These are phyloP conservation scores for Gyromitra esculenta DNA, from an alignment of 2,329 filamentous ascomycete genomes.

Conservation along the genomic window DNA sequence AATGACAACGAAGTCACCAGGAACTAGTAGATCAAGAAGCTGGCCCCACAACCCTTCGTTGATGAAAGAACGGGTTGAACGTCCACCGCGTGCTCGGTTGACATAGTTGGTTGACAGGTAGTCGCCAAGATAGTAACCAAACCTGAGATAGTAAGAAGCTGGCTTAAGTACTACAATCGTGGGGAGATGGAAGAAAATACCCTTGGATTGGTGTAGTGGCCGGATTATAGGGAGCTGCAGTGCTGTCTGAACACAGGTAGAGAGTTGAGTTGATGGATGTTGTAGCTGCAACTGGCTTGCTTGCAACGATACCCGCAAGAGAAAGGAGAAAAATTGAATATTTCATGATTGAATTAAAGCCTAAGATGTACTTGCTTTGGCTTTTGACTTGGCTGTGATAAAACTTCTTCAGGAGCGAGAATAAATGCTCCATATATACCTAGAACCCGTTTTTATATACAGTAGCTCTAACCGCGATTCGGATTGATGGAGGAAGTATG, in stretches of 20 bases:
- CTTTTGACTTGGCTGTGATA: not conserved
- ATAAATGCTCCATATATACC: not conserved
- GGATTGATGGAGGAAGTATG: slow-evolving; percentile 1
- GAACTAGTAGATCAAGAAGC: slow-evolving; percentile 66
- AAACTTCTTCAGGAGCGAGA: not conserved
- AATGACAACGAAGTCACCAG: slow-evolving; percentile 73
- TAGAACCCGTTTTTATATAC: not conserved
- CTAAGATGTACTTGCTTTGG: not conserved
- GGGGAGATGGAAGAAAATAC: not conserved
- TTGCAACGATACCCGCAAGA: slow-evolving; percentile 17
- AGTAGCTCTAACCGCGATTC: not conserved
- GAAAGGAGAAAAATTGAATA: not conserved
- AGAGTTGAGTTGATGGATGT: slow-evolving; percentile 15
- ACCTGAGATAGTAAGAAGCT: slow-evolving; percentile 37
- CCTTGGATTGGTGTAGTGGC: slow-evolving; percentile 39
- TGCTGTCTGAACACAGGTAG: slow-evolving; percentile 49
- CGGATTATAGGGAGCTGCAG: slow-evolving; percentile 42
- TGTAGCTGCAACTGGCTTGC: slow-evolving; percentile 19
- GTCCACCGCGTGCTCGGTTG: slow-evolving; percentile 73
- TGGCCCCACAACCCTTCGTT: slow-evolving; percentile 72
- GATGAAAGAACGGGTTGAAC: slow-evolving; percentile 73
- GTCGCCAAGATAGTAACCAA: slow-evolving; percentile 53
- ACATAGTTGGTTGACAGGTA: slow-evolving; percentile 61
- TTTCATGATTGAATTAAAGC: slow-evolving; percentile 7
- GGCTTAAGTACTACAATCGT: not conserved